These are phyloP conservation scores for Aspergillus piperis DNA, from an alignment of 2,329 filamentous ascomycete species.

Conservation along the genomic window DNA sequence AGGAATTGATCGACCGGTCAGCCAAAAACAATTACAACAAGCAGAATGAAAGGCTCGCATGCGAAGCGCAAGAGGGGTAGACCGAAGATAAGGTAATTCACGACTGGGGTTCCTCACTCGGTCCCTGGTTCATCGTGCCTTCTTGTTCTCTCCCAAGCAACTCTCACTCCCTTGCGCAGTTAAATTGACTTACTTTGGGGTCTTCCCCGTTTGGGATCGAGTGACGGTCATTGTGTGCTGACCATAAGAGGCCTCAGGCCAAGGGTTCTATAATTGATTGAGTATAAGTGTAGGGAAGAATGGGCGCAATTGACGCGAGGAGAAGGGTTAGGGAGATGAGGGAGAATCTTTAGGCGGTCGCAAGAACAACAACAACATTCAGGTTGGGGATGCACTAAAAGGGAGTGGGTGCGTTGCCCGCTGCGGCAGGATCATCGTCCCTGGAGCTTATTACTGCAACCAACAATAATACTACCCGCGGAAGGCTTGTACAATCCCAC, in stretches of 20 bases:
- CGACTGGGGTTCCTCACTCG: neutral
- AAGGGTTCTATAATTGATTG: neutral
- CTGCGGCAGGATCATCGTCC: neutral
- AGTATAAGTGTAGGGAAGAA: neutral
- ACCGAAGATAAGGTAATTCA: neutral
- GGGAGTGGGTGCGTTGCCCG: conserved; percentile 4
- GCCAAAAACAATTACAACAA: neutral
- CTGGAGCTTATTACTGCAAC: neutral
- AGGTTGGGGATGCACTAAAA: neutral
- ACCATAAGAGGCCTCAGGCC: conserved; percentile 18
- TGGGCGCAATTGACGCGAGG: conserved; percentile 7
- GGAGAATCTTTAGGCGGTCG: conserved; percentile 7
- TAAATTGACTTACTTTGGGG: conserved; percentile 49
- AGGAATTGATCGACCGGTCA: conserved; percentile 6
- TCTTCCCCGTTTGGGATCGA: conserved; percentile 54
- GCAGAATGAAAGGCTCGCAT: neutral
- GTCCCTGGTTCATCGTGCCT: neutral
- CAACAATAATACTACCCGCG: neutral
- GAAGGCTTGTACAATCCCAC: neutral
- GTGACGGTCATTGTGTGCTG: conserved; percentile 47
- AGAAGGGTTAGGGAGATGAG: conserved; percentile 4
- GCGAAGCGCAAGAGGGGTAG: neutral
- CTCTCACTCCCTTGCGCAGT: conserved; percentile 10
- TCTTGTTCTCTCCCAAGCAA: neutral
- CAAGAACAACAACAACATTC: neutral